phyloP scores from a whole-genome alignment of 768 basidiomycete species.

The Collybia nuda region DNA sequence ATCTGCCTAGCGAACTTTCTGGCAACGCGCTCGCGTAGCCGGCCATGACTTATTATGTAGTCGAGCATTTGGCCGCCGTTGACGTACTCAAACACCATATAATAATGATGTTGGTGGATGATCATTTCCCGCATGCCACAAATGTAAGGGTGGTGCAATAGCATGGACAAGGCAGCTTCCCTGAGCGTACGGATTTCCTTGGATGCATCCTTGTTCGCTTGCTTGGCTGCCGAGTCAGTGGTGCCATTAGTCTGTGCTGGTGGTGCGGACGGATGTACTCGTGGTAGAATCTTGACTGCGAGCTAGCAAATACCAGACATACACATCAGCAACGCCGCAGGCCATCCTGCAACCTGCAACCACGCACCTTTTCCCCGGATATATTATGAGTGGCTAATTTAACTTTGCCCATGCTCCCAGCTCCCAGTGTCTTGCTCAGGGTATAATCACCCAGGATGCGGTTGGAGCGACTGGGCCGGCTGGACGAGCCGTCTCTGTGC shows the following conservation, averaged over 20 bases:
- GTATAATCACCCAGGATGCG: slow-evolving; percentile 91
- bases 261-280: slow-evolving; percentile 66
- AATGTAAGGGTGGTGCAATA: slow-evolving; percentile 97
- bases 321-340: background rate
- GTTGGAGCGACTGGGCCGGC: slow-evolving; percentile 39
- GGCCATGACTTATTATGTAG: slow-evolving; percentile 98
- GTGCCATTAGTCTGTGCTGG: slow-evolving; percentile 39
- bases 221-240: slow-evolving; percentile 62
- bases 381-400: slow-evolving; percentile 90
- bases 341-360: slow-evolving; percentile 6
- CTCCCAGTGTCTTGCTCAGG: slow-evolving; percentile 94
- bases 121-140: slow-evolving; percentile 99
- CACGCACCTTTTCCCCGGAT: slow-evolving; percentile 88
- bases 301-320: slow-evolving; percentile 50
- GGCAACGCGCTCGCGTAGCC: slow-evolving; percentile 92
- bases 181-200: slow-evolving; percentile 97
- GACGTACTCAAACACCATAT: slow-evolving; percentile 99
- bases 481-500: slow-evolving; percentile 24
- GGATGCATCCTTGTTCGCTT: slow-evolving; percentile 84
- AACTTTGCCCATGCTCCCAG: slow-evolving; percentile 99
- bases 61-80: slow-evolving; percentile 99
- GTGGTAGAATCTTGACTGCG: slow-evolving; percentile 98
- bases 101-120: slow-evolving; percentile 96
- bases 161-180: slow-evolving; percentile 92
- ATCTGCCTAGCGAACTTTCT: slow-evolving; percentile 98